Conservation (phyloP, 225 moss, liverwort and hornwort species). For the Lunularia cruciata region DNA sequence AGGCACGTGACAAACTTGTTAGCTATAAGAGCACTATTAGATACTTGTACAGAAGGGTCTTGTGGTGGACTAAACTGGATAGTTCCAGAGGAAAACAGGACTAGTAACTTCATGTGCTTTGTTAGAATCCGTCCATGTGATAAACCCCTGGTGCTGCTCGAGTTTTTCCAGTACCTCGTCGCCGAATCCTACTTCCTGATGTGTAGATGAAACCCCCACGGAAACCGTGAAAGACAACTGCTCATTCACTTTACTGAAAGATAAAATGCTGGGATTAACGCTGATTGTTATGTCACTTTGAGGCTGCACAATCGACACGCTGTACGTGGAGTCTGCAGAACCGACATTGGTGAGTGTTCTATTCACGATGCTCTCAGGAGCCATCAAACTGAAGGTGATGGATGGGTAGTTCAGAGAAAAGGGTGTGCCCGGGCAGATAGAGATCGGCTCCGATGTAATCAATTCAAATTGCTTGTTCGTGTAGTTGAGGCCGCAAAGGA, state of each 20-base stretch:
- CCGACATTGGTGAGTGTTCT: conserved; percentile 23
- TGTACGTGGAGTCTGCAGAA: neutral
- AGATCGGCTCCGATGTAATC: neutral
- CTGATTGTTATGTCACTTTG: neutral
- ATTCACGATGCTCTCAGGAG: neutral
- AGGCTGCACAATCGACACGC: neutral
- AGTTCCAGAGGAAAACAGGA: conserved; percentile 11
- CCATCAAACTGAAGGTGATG: neutral
- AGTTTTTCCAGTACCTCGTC: too few species aligned
- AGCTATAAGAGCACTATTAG: too few species aligned
- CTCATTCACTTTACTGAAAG: neutral
- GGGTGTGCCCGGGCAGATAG: neutral
- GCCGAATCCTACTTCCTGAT: neutral
- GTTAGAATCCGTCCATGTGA: conserved; percentile 5
- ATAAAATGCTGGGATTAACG: conserved; percentile 6
- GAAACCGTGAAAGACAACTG: conserved; percentile 8
- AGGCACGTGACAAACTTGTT: too few species aligned
- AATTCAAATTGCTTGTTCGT: neutral
- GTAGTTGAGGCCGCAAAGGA: conserved; percentile 16
- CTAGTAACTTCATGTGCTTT: neutral
- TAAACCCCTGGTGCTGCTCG: neutral
- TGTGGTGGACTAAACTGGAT: neutral
- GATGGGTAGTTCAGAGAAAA: conserved; percentile 11
- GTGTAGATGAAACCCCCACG: neutral
- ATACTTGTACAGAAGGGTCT: too few species aligned